Conservation (phyloP, 2,329 filamentous ascomycete species). For the Rhynchosporium graminicola region DNA sequence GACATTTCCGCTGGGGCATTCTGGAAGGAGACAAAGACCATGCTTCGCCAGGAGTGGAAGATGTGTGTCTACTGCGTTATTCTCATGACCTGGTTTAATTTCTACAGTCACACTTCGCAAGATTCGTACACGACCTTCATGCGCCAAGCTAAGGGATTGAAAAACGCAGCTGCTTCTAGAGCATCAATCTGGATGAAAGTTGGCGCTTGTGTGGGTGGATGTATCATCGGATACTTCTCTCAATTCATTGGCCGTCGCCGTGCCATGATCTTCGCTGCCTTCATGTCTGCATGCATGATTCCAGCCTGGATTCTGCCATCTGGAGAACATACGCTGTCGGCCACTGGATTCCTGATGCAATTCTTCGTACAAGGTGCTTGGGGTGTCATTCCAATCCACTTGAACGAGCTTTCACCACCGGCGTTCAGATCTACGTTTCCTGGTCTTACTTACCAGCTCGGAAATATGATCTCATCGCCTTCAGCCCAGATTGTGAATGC, state of each 20-base stretch:
- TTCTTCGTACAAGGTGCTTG: slow-evolving; percentile 76
- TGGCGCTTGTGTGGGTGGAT: slow-evolving; percentile 67
- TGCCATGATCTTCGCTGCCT: slow-evolving; percentile 63
- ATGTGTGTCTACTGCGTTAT: slow-evolving; percentile 77
- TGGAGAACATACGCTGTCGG: slow-evolving; percentile 62
- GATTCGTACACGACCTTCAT: slow-evolving; percentile 67
- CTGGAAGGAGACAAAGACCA: slow-evolving; percentile 67
- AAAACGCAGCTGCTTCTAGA: slow-evolving; percentile 64
- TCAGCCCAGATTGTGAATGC: slow-evolving; percentile 77
- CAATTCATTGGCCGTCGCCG: slow-evolving; percentile 69
- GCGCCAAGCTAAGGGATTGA: slow-evolving; percentile 69
- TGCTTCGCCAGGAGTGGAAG: slow-evolving; percentile 72
- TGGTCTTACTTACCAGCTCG: slow-evolving; percentile 63
- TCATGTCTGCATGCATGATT: slow-evolving; percentile 67
- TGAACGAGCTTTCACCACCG: slow-evolving; percentile 64
- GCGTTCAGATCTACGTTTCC: slow-evolving; percentile 63
- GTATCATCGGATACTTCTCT: slow-evolving; percentile 63
- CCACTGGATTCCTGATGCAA: slow-evolving; percentile 79
- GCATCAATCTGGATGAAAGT: slow-evolving; percentile 68
- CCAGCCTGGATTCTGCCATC: slow-evolving; percentile 76
- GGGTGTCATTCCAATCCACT: slow-evolving; percentile 58
- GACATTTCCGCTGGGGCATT: slow-evolving; percentile 54
- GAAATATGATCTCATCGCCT: slow-evolving; percentile 69
- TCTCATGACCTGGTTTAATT: slow-evolving; percentile 70
- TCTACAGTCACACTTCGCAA: slow-evolving; percentile 74